phyloP scores from a whole-genome alignment of 306 rosid genomes.

The Calophaca sinica region DNA sequence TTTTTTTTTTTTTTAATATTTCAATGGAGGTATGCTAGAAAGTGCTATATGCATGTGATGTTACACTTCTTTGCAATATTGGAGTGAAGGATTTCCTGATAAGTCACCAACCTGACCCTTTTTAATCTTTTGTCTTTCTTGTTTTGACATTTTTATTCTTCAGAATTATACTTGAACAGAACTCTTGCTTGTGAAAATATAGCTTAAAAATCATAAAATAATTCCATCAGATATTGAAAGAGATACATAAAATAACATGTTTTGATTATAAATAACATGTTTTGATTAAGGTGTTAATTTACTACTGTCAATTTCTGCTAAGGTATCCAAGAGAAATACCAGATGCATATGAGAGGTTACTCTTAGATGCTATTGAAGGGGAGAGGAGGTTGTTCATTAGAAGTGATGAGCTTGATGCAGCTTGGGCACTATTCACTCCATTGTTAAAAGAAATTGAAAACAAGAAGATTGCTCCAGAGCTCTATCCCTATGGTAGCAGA shows the following conservation, averaged over 20 bases:
- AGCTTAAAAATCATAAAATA: background rate
- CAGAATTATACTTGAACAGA: conserved; percentile 1
- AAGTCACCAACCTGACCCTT: conserved; percentile 1
- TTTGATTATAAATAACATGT: conserved; percentile 1
- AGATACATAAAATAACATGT: background rate
- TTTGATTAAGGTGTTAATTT: conserved; percentile 1
- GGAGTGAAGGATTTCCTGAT: conserved; percentile 4
- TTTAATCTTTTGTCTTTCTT: background rate
- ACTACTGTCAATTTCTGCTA: conserved; percentile 47
- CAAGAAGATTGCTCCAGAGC: conserved; percentile 90
- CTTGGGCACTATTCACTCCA: conserved; percentile 93
- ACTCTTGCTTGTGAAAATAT: conserved; percentile 20
- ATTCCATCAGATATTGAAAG: background rate
- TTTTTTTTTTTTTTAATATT: background rate
- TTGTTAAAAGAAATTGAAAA: conserved; percentile 86
- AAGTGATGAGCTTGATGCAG: conserved; percentile 96
- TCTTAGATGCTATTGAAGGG: conserved; percentile 93
- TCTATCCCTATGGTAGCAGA: conserved; percentile 92
- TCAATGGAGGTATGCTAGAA: background rate
- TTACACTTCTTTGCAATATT: conserved; percentile 11
- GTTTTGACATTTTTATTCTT: background rate
- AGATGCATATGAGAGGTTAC: conserved; percentile 94
- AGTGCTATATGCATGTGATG: conserved; percentile 11
- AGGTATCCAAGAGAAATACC: conserved; percentile 92
- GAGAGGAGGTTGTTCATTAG: conserved; percentile 91